Conservation (phyloP, 2,329 filamentous ascomycete genomes). For the Calycina marina region DNA sequence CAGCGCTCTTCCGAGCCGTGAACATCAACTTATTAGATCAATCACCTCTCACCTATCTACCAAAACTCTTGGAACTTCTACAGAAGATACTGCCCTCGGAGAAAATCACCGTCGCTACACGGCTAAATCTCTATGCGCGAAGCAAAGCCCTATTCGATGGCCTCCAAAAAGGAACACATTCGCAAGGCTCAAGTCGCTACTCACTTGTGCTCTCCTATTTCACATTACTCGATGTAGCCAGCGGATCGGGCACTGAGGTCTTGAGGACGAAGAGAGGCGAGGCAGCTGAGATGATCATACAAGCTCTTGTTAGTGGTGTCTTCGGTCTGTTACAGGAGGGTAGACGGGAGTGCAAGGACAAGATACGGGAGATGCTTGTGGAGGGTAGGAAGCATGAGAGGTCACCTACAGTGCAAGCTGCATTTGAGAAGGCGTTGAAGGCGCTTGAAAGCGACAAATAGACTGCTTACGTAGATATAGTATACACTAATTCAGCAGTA, state of each 20-base stretch:
- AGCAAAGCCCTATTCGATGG: constrained; percentile 18
- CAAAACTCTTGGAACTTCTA: constrained; percentile 14
- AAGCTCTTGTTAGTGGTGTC: constrained; percentile 14
- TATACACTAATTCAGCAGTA: no score
- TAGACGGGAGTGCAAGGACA: constrained; percentile 9
- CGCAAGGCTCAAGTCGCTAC: constrained; percentile 10
- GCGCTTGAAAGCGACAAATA: constrained; percentile 8
- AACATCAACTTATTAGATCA: constrained; percentile 16
- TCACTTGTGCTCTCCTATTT: constrained; percentile 15
- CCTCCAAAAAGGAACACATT: constrained; percentile 14
- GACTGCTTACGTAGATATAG: neutral
- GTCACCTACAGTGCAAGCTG: constrained; percentile 15
- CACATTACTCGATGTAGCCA: constrained; percentile 16
- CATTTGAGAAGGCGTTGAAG: constrained; percentile 15
- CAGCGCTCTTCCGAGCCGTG: constrained; percentile 20
- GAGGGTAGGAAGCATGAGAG: constrained; percentile 17
- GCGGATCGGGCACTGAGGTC: constrained; percentile 20
- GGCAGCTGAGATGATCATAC: constrained; percentile 19
- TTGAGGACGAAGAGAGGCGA: constrained; percentile 21
- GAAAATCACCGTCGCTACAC: constrained; percentile 18
- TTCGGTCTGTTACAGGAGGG: constrained; percentile 18
- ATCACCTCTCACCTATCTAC: constrained; percentile 15
- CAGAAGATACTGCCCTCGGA: constrained; percentile 14
- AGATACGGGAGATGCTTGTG: constrained; percentile 11
- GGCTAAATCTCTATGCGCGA: constrained; percentile 19